Conservation (phyloP, 2,329 filamentous ascomycete species). For the Hypoxylon sp. region DNA sequence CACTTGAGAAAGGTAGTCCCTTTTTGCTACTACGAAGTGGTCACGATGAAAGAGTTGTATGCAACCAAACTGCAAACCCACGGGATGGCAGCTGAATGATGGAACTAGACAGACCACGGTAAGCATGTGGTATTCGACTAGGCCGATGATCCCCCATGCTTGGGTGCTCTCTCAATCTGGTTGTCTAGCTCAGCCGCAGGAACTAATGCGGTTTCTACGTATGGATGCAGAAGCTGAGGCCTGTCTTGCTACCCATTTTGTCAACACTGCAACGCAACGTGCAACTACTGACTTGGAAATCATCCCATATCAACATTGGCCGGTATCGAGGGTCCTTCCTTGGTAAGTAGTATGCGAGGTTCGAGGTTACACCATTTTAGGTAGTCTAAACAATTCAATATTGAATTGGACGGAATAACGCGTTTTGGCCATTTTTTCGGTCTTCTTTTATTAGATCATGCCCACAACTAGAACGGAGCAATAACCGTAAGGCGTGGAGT, state of each 20-base stretch:
- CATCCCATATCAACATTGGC: too few species aligned
- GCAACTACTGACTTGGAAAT: too few species aligned
- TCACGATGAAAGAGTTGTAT: constrained; percentile 5
- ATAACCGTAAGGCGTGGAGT: constrained; percentile 28
- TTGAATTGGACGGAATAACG: constrained; percentile 5
- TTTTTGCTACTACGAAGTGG: constrained; percentile 5
- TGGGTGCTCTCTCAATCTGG: too few species aligned
- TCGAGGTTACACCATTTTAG: constrained; percentile 17
- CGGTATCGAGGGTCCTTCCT: too few species aligned
- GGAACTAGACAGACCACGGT: constrained; percentile 11
- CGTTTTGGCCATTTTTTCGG: neutral
- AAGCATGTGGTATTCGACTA: too few species aligned
- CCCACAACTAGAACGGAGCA: constrained; percentile 24
- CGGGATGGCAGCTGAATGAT: constrained; percentile 26
- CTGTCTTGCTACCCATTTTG: constrained; percentile 15
- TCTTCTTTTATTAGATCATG: constrained; percentile 28
- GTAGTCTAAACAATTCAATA: constrained; percentile 1
- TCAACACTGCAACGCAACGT: too few species aligned
- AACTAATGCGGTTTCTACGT: constrained; percentile 23
- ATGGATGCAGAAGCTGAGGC: constrained; percentile 27
- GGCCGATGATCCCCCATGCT: too few species aligned
- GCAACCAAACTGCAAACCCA: too few species aligned
- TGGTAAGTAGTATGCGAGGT: too few species aligned
- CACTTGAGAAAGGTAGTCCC: constrained; percentile 1
- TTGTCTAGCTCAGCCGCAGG: constrained; percentile 28